Base-by-base conservation (phyloP, 208 protist genomes). In the Plasmodiophora brassicae region DNA sequence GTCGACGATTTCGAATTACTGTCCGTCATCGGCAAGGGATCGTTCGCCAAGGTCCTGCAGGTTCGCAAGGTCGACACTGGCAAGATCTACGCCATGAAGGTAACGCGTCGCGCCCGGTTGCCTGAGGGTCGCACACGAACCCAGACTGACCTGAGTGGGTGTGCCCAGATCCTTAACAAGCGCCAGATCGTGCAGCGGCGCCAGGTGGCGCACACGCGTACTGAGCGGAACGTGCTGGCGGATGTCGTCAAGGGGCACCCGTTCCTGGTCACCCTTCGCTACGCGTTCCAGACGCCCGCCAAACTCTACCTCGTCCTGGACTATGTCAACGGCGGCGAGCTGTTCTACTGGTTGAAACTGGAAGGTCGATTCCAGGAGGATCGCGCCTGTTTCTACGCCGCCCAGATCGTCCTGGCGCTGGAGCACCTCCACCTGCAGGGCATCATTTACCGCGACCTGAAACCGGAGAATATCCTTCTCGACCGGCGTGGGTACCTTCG, bases 1-100 rank as follows among this genome's bases (percentile, higher is more conserved):
- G 65, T 78, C 5, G n/a, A 78, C n/a, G 65, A 78, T 78, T 78
- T 78, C 65, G 65, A 78, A 32, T 32, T 78, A 32, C n/a, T 78
- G 20, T 78, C 65, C 41, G 65, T 78, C 5, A 78, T 78, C 65
- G 65, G 65, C 5, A 78, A 78, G n/a, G 65, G 65, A 32, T 78
- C 65, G n/a, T 78, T 78, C n/a, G 65, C 65, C 65, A 78, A 78
- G 41, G 65, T 78, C 5, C 41, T 78, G 0, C 54, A 89, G 1
- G 91, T 93, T 0, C 39, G 46, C 0, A 94, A 95, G 86, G 93
- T 92, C 36, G 88, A 93, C 39, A 91, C 88, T 28, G 54, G 85
- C n/a, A 32, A 93, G 22, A 57, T 95, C 14, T 95, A 94, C 84
- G 94, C 94, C 0, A 95, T 95, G 91, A 95, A 95, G 71, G 89